Evolutionary conservation across 306 rosid species (phyloP).

Genomic region (Canavalia gladiata): DNA sequence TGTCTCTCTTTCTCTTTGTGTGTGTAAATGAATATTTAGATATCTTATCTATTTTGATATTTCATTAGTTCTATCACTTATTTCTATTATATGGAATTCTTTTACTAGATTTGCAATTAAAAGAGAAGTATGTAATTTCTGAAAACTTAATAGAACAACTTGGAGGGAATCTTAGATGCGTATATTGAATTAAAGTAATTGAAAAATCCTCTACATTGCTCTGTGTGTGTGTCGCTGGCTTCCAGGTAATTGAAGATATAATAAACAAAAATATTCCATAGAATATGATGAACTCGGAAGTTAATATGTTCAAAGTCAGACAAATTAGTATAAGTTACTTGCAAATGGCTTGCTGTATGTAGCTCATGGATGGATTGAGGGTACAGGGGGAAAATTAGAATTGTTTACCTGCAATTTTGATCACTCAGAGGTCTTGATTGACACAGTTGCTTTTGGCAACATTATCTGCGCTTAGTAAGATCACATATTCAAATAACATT

Average conservation of each 20-base stretch:
- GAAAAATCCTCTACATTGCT: not conserved
- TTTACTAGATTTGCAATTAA: constrained; percentile 20
- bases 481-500: not conserved
- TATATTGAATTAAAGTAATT: not conserved
- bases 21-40: constrained; percentile 3
- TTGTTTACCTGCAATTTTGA: not conserved
- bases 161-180: not conserved
- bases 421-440: not conserved
- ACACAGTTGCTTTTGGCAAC: not conserved
- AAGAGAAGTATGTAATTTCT: constrained; percentile 6
- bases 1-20: not conserved
- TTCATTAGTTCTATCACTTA: constrained; percentile 8
- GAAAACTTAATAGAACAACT: constrained; percentile 13
- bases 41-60: constrained; percentile 27
- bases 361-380: not conserved
- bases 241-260: not conserved
- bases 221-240: no score
- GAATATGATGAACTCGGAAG: constrained; percentile 15
- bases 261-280: not conserved
- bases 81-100: not conserved
- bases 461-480: not conserved
- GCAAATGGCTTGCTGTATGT: not conserved
- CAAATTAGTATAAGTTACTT: not conserved
- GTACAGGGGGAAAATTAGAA: not conserved
- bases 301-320: not conserved